Evolutionary conservation across 2,329 filamentous ascomycete genomes (phyloP).

Genomic region (Fusarium setosum): DNA sequence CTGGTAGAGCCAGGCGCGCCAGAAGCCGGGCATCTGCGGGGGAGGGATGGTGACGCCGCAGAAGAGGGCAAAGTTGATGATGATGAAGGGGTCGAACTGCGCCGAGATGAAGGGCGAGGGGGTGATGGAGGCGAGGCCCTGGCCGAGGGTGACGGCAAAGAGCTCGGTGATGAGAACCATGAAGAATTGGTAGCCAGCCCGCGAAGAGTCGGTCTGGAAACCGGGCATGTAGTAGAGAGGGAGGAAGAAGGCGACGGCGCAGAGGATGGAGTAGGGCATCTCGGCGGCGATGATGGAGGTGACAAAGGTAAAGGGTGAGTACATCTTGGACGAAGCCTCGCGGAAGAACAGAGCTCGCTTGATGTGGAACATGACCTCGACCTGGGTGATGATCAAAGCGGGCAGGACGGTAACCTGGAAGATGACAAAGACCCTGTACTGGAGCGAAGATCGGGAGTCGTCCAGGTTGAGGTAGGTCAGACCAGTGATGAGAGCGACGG

Average conservation of each 20-base stretch:
- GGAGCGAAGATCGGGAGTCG: conserved; percentile 78
- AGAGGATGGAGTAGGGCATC: conserved; percentile 85
- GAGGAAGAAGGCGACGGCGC: conserved; percentile 83
- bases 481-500: conserved; percentile 82
- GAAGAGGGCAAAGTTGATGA: conserved; percentile 87
- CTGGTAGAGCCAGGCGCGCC: conserved; percentile 80
- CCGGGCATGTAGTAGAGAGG: conserved; percentile 88
- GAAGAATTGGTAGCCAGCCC: conserved; percentile 88
- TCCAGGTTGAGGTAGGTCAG: conserved; percentile 84
- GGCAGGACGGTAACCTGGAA: conserved; percentile 91
- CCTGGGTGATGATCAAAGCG: conserved; percentile 83
- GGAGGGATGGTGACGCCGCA: conserved; percentile 87
- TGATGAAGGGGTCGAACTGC: conserved; percentile 83
- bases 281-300: conserved; percentile 84
- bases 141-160: conserved; percentile 84
- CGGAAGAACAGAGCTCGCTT: conserved; percentile 87
- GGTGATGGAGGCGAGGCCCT: conserved; percentile 80
- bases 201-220: conserved; percentile 69
- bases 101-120: conserved; percentile 83
- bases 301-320: conserved; percentile 83
- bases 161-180: conserved; percentile 86
- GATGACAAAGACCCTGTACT: conserved; percentile 89
- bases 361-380: conserved; percentile 83
- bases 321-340: conserved; percentile 87
- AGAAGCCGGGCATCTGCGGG: conserved; percentile 78